A percentile compares a stretch with the other conserved stretches of the same genome.
phyloP scores from a whole-genome alignment of 495 filamentous ascomycete species.

The Neurospora intermedia region DNA sequence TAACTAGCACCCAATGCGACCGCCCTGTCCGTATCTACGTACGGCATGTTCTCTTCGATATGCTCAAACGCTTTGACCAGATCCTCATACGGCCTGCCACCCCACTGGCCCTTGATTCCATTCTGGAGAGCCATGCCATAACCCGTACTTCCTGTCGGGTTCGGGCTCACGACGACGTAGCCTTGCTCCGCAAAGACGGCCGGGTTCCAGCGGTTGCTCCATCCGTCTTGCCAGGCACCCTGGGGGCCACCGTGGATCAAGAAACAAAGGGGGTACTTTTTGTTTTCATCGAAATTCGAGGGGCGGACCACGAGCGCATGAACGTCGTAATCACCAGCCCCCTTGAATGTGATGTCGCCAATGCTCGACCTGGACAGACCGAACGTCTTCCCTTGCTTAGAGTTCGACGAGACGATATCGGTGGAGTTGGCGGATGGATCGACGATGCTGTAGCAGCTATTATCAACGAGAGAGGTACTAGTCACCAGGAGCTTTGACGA shows the following conservation, averaged over 20 bases:
- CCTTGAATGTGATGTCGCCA: slow-evolving; percentile 60
- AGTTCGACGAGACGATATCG: slow-evolving; percentile 51
- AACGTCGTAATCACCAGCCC: slow-evolving; percentile 42
- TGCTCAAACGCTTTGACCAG: slow-evolving; percentile 72
- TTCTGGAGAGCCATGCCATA: slow-evolving; percentile 76
- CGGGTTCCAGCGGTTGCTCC: slow-evolving; percentile 87
- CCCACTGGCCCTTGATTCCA: slow-evolving; percentile 68
- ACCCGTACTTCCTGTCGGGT: slow-evolving; percentile 78
- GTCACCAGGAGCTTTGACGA: slow-evolving; percentile 51
- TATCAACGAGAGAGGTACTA: slow-evolving; percentile 57
- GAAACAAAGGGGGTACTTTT: slow-evolving; percentile 75
- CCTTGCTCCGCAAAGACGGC: slow-evolving; percentile 87
- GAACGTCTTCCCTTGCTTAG: slow-evolving; percentile 57
- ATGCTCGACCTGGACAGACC: slow-evolving; percentile 52
- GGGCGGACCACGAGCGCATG: slow-evolving; percentile 78
- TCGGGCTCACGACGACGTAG: slow-evolving; percentile 78
- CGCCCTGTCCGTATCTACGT: slow-evolving; percentile 65
- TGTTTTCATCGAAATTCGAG: slow-evolving; percentile 56
- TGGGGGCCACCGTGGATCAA: slow-evolving; percentile 87
- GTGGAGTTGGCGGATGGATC: slow-evolving; percentile 36
- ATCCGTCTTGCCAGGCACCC: slow-evolving; percentile 71
- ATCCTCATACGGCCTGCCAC: slow-evolving; percentile 67
- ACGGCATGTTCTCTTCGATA: slow-evolving; percentile 57
- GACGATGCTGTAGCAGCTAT: slow-evolving; percentile 52
- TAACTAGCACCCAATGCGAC: slow-evolving; percentile 80